These are phyloP conservation scores for Sodiomyces alkalinus DNA, from an alignment of 2,329 filamentous ascomycete genomes.

Conservation along the genomic window DNA sequence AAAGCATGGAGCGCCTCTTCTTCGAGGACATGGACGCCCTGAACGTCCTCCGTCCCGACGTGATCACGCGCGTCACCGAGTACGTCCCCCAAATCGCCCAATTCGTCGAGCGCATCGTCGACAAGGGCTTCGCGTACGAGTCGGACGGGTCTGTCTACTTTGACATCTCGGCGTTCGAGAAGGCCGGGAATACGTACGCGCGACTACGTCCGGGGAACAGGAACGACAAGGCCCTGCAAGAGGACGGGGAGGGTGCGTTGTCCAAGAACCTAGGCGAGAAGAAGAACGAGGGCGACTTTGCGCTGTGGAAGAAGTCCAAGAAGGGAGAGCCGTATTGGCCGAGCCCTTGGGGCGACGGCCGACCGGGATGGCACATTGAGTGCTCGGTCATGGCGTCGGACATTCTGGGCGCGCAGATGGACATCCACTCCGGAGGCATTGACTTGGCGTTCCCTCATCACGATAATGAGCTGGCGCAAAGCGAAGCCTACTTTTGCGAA, in stretches of 20 bases:
- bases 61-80: conserved; percentile 80
- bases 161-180: conserved; percentile 76
- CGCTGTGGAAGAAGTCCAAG: conserved; percentile 86
- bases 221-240: conserved; percentile 67
- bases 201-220: conserved; percentile 72
- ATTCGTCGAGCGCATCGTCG: conserved; percentile 69
- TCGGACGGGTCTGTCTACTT: conserved; percentile 85
- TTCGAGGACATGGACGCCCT: conserved; percentile 74
- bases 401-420: conserved; percentile 69
- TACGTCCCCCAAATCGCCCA: conserved; percentile 76
- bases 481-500: conserved; percentile 64
- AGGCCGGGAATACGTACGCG: conserved; percentile 71
- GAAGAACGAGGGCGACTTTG: conserved; percentile 69
- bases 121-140: conserved; percentile 76
- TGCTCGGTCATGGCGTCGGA: conserved; percentile 93
- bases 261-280: conserved; percentile 50
- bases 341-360: conserved; percentile 72
- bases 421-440: conserved; percentile 86
- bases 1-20: conserved; percentile 77
- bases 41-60: conserved; percentile 71
- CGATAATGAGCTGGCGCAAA: conserved; percentile 84
- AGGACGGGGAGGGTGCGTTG: conserved; percentile 80
- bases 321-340: conserved; percentile 84
- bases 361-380: conserved; percentile 95
- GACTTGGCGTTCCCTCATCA: conserved; percentile 87